Conservation (phyloP, 352 stramenopile species). For the Phytophthora hibernalis region DNA sequence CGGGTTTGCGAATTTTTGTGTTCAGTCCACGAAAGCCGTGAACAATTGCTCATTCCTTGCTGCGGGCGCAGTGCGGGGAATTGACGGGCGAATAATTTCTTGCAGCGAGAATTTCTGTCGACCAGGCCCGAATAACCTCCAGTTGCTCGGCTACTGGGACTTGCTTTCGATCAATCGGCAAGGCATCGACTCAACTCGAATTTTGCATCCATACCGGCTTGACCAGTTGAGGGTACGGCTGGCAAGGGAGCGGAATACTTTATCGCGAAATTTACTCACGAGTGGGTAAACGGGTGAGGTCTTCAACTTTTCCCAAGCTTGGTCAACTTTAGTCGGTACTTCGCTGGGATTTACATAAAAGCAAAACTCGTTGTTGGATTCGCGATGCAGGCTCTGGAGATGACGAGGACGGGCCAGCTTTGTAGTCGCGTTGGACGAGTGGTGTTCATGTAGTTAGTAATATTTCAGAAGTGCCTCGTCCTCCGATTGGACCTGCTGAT, state of each 20-base stretch:
- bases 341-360: not conserved
- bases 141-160: slow-evolving; percentile 6
- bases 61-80: slow-evolving; percentile 10
- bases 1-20: not conserved
- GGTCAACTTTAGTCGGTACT: not conserved
- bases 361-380: slow-evolving; percentile 9
- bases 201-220: slow-evolving; percentile 3
- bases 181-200: slow-evolving; percentile 8
- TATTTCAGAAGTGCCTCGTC: not conserved
- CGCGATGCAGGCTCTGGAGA: not conserved
- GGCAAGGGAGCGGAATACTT: slow-evolving; percentile 5
- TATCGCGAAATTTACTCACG: slow-evolving; percentile 3
- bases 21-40: not conserved
- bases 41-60: not conserved
- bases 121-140: slow-evolving; percentile 3
- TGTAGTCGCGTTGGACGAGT: not conserved
- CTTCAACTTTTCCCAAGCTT: slow-evolving; percentile 6
- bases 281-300: not conserved
- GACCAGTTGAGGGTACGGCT: not conserved
- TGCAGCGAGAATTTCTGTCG: not conserved
- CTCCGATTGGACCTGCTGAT: not conserved
- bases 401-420: not conserved
- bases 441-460: not conserved
- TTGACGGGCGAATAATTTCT: slow-evolving; percentile 6
- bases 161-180: slow-evolving; percentile 8